phyloP scores from a whole-genome alignment of 2,329 filamentous ascomycete genomes.

The Fusarium marasasianum region DNA sequence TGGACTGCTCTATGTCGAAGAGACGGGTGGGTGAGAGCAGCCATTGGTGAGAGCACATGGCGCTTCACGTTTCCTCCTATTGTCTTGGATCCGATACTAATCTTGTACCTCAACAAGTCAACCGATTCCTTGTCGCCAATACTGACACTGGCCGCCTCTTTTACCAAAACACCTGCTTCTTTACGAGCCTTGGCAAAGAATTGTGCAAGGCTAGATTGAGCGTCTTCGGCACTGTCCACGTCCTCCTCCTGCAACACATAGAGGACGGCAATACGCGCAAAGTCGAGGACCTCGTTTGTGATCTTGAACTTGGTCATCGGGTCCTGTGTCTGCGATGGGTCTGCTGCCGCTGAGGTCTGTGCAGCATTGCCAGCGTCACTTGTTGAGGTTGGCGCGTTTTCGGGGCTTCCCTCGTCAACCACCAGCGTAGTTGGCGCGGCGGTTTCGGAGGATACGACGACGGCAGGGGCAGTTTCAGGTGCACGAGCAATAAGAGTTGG shows the following conservation, averaged over 20 bases:
- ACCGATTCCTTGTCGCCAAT: slow-evolving; percentile 58
- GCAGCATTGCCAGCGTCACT: slow-evolving; percentile 8
- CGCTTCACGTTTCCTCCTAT: slow-evolving; percentile 43
- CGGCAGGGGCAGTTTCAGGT: slow-evolving; percentile 12
- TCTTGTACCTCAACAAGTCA: slow-evolving; percentile 59
- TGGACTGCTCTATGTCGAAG: not conserved
- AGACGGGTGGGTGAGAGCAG: not conserved
- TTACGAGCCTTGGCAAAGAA: slow-evolving; percentile 60
- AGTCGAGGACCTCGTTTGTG: slow-evolving; percentile 68
- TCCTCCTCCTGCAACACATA: slow-evolving; percentile 67
- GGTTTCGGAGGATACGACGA: slow-evolving; percentile 33
- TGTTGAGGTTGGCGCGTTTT: slow-evolving; percentile 15
- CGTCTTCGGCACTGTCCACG: slow-evolving; percentile 60
- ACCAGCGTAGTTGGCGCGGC: slow-evolving; percentile 34
- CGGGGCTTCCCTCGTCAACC: slow-evolving; percentile 35
- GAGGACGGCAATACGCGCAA: slow-evolving; percentile 69
- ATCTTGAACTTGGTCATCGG: slow-evolving; percentile 53
- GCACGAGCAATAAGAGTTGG: slow-evolving; percentile 18
- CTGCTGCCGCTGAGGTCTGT: slow-evolving; percentile 12
- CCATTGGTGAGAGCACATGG: not conserved
- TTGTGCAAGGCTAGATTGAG: slow-evolving; percentile 63
- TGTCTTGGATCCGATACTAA: slow-evolving; percentile 50
- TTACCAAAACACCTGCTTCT: slow-evolving; percentile 44
- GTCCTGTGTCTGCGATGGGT: slow-evolving; percentile 18
- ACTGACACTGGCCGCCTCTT: slow-evolving; percentile 53